Conservation (phyloP, 2,329 filamentous ascomycete species). For the Beauveria bassiana region DNA sequence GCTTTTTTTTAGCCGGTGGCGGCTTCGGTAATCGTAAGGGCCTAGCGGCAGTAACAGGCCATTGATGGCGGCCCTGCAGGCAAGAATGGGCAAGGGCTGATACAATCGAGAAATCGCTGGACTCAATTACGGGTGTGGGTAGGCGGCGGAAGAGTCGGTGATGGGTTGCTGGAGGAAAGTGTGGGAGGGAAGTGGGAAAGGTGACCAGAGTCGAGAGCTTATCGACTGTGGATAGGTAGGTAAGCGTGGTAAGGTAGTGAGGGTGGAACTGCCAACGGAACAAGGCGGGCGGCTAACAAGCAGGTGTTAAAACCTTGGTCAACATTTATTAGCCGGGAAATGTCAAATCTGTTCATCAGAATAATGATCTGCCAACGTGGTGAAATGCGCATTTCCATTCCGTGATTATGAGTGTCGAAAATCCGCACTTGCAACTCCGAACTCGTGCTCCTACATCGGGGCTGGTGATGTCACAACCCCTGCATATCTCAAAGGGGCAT, state of each 20-base stretch:
- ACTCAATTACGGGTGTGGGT: background rate
- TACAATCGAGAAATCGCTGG: background rate
- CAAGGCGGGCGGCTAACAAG: background rate
- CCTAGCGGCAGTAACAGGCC: slow-evolving; percentile 49
- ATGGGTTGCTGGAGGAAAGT: background rate
- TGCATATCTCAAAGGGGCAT: background rate
- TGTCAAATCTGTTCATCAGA: background rate
- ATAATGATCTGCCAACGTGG: background rate
- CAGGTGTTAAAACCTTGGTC: background rate
- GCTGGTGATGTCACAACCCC: slow-evolving; percentile 10
- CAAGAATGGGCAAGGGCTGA: background rate
- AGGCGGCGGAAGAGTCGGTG: slow-evolving; percentile 10
- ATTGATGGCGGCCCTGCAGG: slow-evolving; percentile 15
- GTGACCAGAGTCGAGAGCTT: slow-evolving; percentile 15
- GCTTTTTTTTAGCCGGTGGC: slow-evolving; percentile 22
- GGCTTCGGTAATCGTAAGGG: slow-evolving; percentile 31
- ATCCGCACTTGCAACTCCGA: background rate
- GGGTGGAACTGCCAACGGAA: slow-evolving; percentile 4
- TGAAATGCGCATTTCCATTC: background rate
- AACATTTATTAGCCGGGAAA: background rate
- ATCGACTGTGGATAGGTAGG: slow-evolving; percentile 4
- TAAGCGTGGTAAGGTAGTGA: background rate
- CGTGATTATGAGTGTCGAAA: background rate
- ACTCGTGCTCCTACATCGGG: background rate
- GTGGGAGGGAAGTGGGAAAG: slow-evolving; percentile 9